Conservation (phyloP, 352 stramenopile genomes). For the Globisporangium emineosum region DNA sequence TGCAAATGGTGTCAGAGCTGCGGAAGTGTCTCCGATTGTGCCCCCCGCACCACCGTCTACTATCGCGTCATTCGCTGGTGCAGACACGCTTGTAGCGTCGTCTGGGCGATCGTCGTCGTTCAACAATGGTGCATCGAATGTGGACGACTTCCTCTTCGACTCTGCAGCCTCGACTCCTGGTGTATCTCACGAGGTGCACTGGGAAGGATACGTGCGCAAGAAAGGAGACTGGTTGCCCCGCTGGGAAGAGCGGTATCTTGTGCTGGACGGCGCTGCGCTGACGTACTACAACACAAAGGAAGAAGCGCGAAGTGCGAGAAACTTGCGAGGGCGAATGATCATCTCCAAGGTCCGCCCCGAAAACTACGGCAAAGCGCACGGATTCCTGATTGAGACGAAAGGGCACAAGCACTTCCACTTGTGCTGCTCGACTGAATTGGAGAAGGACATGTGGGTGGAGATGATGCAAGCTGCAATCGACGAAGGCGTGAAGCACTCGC, state of each 20-base stretch:
- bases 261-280: conserved; percentile 75
- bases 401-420: conserved; percentile 88
- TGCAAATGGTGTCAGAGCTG: not conserved
- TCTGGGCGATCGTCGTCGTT: conserved; percentile 19
- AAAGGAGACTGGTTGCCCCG: conserved; percentile 89
- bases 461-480: conserved; percentile 90
- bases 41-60: conserved; percentile 8
- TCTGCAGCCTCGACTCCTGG: conserved; percentile 32
- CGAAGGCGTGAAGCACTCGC: conserved; percentile 44
- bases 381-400: conserved; percentile 85
- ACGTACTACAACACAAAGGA: conserved; percentile 89
- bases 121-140: conserved; percentile 9
- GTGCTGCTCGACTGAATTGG: conserved; percentile 81
- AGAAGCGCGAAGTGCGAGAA: conserved; percentile 73
- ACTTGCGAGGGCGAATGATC: conserved; percentile 81
- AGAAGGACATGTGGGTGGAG: conserved; percentile 91
- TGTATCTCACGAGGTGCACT: conserved; percentile 75
- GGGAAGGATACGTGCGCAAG: conserved; percentile 87
- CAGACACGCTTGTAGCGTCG: conserved; percentile 9
- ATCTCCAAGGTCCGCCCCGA: conserved; percentile 75
- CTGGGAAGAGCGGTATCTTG: conserved; percentile 89
- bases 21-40: conserved; percentile 1
- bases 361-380: conserved; percentile 87
- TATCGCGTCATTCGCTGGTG: conserved; percentile 4
- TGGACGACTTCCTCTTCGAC: conserved; percentile 29